These are phyloP conservation scores for Penicillium coffeae DNA, from an alignment of 495 filamentous ascomycete species.

Conservation along the genomic window DNA sequence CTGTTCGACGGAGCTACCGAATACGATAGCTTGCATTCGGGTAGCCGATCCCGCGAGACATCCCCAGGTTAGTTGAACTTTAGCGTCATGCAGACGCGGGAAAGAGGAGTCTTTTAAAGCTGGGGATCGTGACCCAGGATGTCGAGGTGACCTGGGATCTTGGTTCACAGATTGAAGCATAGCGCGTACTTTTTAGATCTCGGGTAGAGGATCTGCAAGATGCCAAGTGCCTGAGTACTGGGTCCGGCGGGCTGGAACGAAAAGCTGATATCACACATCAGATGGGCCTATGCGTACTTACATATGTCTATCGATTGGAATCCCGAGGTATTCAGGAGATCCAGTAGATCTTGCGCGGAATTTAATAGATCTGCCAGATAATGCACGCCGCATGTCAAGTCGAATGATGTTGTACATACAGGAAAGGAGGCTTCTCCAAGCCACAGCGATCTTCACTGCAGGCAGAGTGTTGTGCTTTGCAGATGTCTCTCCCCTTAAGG, in stretches of 20 bases:
- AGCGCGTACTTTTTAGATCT: too few species aligned
- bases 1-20: constrained; percentile 6
- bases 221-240: too few species aligned
- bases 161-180: too few species aligned
- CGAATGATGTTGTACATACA: not conserved
- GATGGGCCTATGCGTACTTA: too few species aligned
- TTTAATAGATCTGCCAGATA: constrained; percentile 5
- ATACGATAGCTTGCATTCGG: constrained; percentile 21
- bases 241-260: too few species aligned
- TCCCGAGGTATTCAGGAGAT: not conserved
- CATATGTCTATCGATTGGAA: not conserved
- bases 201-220: constrained; percentile 9
- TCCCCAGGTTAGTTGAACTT: constrained; percentile 9
- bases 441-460: not conserved
- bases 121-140: constrained; percentile 3
- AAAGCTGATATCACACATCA: too few species aligned
- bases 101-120: constrained; percentile 1
- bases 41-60: constrained; percentile 12
- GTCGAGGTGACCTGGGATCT: too few species aligned
- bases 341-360: not conserved
- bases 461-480: constrained; percentile 8
- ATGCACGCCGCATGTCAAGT: constrained; percentile 3
- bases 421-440: not conserved
- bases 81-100: constrained; percentile 20
- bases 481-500: not conserved